Evolutionary conservation across 768 basidiomycete species (phyloP).

Genomic region (Boletus rubroflammeus): DNA sequence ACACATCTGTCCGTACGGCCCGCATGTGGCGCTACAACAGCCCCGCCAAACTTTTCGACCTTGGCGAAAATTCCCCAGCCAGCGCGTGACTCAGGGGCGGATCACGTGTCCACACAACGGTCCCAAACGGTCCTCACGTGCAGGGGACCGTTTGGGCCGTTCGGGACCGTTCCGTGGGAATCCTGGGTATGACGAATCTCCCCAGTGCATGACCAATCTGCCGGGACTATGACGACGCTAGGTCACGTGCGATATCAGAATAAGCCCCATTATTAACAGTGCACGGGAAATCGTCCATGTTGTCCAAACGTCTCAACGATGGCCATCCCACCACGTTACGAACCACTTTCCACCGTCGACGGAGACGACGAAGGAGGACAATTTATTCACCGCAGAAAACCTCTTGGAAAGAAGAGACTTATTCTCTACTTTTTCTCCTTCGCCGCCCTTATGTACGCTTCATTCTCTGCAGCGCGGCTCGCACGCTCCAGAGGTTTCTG

Average conservation of each 20-base stretch:
- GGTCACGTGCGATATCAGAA: background rate
- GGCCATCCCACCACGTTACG: constrained; percentile 24
- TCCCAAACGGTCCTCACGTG: too few species aligned
- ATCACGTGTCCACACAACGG: background rate
- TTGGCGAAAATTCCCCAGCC: background rate
- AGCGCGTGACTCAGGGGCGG: background rate
- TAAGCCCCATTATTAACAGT: background rate
- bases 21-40: too few species aligned
- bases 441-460: constrained; percentile 21
- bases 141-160: background rate
- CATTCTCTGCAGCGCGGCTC: constrained; percentile 16
- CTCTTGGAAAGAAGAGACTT: constrained; percentile 18
- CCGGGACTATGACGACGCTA: background rate
- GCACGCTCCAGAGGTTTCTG: constrained; percentile 21
- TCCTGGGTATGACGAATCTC: background rate
- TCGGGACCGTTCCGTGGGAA: background rate
- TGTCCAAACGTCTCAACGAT: constrained; percentile 3
- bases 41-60: background rate
- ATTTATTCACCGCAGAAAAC: background rate
- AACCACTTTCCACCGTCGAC: constrained; percentile 23
- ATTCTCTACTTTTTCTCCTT: constrained; percentile 21
- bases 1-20: too few species aligned
- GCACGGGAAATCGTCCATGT: background rate
- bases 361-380: constrained; percentile 9
- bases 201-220: too few species aligned